Base-by-base conservation (phyloP, 2,329 filamentous ascomycete species). In the Colletotrichum phormii region DNA sequence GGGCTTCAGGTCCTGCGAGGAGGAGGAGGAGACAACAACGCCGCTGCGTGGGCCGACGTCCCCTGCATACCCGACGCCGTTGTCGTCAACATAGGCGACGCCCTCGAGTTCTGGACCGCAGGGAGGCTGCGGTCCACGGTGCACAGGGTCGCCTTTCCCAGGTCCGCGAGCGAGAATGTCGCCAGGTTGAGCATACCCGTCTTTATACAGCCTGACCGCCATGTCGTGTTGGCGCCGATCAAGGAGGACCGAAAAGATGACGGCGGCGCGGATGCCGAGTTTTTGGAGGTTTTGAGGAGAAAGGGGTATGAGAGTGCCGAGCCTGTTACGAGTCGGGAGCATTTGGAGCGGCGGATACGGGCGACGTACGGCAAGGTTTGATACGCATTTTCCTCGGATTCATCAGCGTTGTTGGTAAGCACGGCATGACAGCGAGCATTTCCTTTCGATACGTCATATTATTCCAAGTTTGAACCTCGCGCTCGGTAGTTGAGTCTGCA, bases 81-180 rank as follows among this genome's bases (percentile, higher is more conserved):
- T 86, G 81, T 98, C 86, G 82, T 98, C 90, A 84, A 97, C 86
- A 89, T 95, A 82, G 83, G 93, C 81, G 85, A 92, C 79, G 78
- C 93, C 79, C 84, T 92, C 74, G 93, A 91, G 37, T 97, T 97
- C 81, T 98, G 96, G 96, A 98, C 97, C 0, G 92, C 93, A 75
- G 95, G 95, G 0, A 82, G 98, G 60, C 87, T 98, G 74, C 93
- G 94, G 77, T 95, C 92, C 75, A 98, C 96, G 0, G 90, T 98
- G 6, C 97, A 98, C 80, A 87, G 96, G 5, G 97, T 98, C 29
- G 91, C 96, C 0, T 97, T 98, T 75, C 83, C 86, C 13, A 26
- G 74, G 22, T 65, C 61, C 1, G 67, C 64, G 7, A 61, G 65
- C 2, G 74, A 75, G 64, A 75, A 75, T 15, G 74, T 75, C 0